Percentiles rank a stretch among this genome's conserved stretches.
Evolutionary conservation across 768 basidiomycete species (phyloP).

Genomic region (Dendrothele bispora): DNA sequence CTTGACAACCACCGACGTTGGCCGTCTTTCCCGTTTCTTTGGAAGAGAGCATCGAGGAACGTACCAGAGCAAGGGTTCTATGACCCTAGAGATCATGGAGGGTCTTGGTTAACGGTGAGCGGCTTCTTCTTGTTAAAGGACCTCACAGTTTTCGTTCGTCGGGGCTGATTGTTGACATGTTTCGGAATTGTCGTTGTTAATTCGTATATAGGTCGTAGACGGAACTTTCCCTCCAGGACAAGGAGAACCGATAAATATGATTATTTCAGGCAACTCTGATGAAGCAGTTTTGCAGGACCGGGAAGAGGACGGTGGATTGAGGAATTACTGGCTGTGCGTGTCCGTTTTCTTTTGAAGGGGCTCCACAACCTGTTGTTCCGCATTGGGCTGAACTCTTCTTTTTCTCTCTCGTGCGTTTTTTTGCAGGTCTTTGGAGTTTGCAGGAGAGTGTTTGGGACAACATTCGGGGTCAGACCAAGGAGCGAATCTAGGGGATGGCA

Average conservation of each 20-base stretch:
- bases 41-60: conserved; percentile 20
- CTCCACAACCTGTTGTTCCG: no score
- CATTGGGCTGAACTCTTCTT: no score
- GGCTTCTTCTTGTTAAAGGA: no score
- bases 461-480: conserved; percentile 65
- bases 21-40: not conserved
- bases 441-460: conserved; percentile 83
- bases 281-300: conserved; percentile 61
- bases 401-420: no score
- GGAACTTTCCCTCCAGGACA: conserved; percentile 67
- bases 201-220: conserved; percentile 43
- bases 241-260: conserved; percentile 85
- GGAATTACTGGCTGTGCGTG: conserved; percentile 80
- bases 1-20: conserved; percentile 1
- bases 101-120: conserved; percentile 72
- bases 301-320: conserved; percentile 65
- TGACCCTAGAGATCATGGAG: conserved; percentile 55
- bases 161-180: conserved; percentile 25
- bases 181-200: not conserved
- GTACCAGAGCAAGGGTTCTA: conserved; percentile 61
- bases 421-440: conserved; percentile 66
- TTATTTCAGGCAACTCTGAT: conserved; percentile 79
- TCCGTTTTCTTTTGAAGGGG: not conserved
- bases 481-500: conserved; percentile 83
- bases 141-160: no score